Conservation (phyloP, 768 basidiomycete genomes). For the Suillus cothurnatus region DNA sequence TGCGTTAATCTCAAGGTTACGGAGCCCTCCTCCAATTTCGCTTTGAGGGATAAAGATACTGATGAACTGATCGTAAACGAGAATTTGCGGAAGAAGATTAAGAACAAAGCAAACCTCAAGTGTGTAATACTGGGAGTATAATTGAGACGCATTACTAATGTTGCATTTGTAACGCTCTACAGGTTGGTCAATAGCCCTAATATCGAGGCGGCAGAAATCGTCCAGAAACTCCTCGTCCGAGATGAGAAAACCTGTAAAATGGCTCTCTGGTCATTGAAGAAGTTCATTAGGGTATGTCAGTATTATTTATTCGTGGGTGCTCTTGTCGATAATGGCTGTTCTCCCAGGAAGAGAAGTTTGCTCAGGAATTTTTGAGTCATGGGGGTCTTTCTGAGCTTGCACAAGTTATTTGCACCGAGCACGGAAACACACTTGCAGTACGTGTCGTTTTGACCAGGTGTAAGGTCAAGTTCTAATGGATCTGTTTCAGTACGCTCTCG, state of each 20-base stretch:
- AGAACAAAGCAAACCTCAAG: conserved; percentile 77
- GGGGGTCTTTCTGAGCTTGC: conserved; percentile 75
- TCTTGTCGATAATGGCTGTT: conserved; percentile 9
- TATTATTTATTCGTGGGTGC: background rate
- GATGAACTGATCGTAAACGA: conserved; percentile 87
- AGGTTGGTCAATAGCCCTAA: conserved; percentile 78
- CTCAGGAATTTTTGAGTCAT: conserved; percentile 72
- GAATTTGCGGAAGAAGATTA: conserved; percentile 82
- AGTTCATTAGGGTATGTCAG: conserved; percentile 66
- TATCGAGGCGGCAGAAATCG: conserved; percentile 77
- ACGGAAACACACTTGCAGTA: conserved; percentile 88
- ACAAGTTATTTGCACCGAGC: conserved; percentile 60
- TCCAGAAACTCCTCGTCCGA: conserved; percentile 62
- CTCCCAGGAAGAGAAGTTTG: conserved; percentile 79
- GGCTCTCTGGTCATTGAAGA: conserved; percentile 78
- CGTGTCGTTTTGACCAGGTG: conserved; percentile 23
- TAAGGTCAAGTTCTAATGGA: background rate
- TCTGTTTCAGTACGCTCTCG: conserved; percentile 70
- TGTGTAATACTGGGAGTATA: conserved; percentile 37
- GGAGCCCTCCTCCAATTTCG: conserved; percentile 71
- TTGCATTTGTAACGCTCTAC: conserved; percentile 10
- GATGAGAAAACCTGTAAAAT: conserved; percentile 65
- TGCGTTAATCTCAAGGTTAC: conserved; percentile 80
- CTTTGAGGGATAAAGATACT: conserved; percentile 73
- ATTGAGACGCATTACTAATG: conserved; percentile 4